Base-by-base conservation (phyloP, 2,329 filamentous ascomycete species). In the Xylariaceae sp. region DNA sequence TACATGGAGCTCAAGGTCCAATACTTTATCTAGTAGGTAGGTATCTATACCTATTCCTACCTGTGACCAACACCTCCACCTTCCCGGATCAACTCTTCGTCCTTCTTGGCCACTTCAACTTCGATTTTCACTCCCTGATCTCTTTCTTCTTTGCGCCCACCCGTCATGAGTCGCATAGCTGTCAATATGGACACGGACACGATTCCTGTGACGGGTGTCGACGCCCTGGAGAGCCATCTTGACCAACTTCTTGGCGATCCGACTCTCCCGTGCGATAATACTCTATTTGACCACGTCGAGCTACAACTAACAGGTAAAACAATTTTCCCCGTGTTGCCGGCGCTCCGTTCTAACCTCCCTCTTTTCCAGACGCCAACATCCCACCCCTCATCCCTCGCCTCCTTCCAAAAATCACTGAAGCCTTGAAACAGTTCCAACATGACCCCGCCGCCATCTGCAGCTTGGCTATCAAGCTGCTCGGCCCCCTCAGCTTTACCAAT, bases 211-310 rank as follows among this genome's bases (percentile, higher is more conserved):
- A 71, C 73, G 5, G 76, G 80, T 6, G 70, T 84, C 19, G 72
- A 77, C 27, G 79, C 81, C 60, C 73, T 86, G 27, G 73, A 79
- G 47, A 66, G 65, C 27, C 83, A 85, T 64, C 71, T 86, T 12
- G 72, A 77, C 49, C 68, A 75, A 31, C 70, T 85, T n/a, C 58
- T 74, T 19, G 65, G 69, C 30, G 73, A 77, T 56, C 70, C 76
- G 19, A 69, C 70, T 0, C 66, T 73, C 1, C 65, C 71, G 0
- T 70, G 80, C 37, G 68, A 78, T 56, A 68, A 70, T 8, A 77
- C 77, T 60, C 71, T 85, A 2, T 79, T 85, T 55, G 82, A 85
- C 63, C 71, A 81, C 63, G 76, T 85, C 44, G 77, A 80, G 62
- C 74, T 84, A 3, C 80, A 84, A 63, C 71, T 85, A 12, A 83